Evolutionary conservation across 148 eudicot genomes (phyloP), one percentile per base, ranked within the genome.

Genomic region (Limonium bicolor): DNA sequence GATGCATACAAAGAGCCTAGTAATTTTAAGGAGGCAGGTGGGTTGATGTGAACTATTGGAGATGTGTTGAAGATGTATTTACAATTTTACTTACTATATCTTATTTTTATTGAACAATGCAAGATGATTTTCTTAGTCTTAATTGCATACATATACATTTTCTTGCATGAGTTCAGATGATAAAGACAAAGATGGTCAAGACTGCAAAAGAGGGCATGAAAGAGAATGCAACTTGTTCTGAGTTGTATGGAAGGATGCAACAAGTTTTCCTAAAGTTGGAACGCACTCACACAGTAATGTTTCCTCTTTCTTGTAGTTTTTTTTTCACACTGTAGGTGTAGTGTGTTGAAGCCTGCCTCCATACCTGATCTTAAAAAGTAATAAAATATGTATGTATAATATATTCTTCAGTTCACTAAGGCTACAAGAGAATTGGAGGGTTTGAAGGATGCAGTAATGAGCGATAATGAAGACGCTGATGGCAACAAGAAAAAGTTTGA

Each of bases 1-100:
- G 6, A 82, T 82, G 86, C 94, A 82, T 46, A 82, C 94, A 0
- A 70, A 72, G 62, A 82, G 83, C 59, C 83, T 82, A 57, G 82
- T 86, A 8, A 73, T 72, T 41, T 76, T 82, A 20, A 75, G 58
- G 61, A 76, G 66, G 59, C 94, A 76, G 83, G 90, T 76, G 44
- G 37, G 73, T 55, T 9, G 30, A 21, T 19, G 1, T 22, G 33
- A 15, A 17, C 22, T 42, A 19, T 9, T 23, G 43, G 7, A n/a
- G n/a, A n/a, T n/a, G n/a, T n/a, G n/a, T n/a, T n/a, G n/a, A n/a
- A n/a, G n/a, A n/a, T n/a, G n/a, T n/a, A n/a, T n/a, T n/a, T n/a
- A n/a, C n/a, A n/a, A n/a, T n/a, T n/a, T n/a, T n/a, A n/a, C n/a
- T n/a, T n/a, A n/a, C n/a, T n/a, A n/a, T n/a, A n/a, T n/a, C n/a